These are phyloP conservation scores for Cyclotella baltica DNA, from an alignment of 108 stramenopile species.

Conservation along the genomic window DNA sequence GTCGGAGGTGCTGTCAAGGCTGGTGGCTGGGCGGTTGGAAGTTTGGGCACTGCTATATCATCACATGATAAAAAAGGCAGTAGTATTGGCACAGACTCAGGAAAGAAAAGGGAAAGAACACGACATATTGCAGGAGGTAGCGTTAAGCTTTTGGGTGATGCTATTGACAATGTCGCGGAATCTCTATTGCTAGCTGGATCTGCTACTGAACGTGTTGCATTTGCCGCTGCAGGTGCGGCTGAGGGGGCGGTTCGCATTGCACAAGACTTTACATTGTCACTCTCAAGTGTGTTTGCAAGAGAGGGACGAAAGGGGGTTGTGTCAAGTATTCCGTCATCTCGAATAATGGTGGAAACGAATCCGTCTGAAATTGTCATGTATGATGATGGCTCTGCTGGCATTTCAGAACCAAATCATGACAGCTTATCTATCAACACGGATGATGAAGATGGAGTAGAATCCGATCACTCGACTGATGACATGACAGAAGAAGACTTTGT, in stretches of 20 bases:
- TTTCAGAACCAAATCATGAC: background rate
- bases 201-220: constrained; percentile 54
- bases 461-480: background rate
- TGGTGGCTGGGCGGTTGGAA: constrained; percentile 47
- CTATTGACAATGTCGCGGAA: constrained; percentile 53
- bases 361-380: background rate
- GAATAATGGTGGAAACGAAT: background rate
- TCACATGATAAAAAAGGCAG: background rate
- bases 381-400: background rate
- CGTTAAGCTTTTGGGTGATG: constrained; percentile 53
- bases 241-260: constrained; percentile 54
- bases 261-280: constrained; percentile 43
- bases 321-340: background rate
- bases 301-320: constrained; percentile 15
- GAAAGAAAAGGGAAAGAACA: constrained; percentile 7
- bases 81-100: background rate
- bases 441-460: background rate
- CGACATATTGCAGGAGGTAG: constrained; percentile 42
- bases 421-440: background rate
- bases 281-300: constrained; percentile 40
- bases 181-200: constrained; percentile 54
- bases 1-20: constrained; percentile 48
- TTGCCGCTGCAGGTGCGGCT: constrained; percentile 49
- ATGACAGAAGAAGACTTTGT: background rate
- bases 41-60: constrained; percentile 38